Evolutionary conservation across 176 grass and related monocot species (phyloP), one percentile per base, ranked within the genome.

Genomic region (Avena atlantica): DNA sequence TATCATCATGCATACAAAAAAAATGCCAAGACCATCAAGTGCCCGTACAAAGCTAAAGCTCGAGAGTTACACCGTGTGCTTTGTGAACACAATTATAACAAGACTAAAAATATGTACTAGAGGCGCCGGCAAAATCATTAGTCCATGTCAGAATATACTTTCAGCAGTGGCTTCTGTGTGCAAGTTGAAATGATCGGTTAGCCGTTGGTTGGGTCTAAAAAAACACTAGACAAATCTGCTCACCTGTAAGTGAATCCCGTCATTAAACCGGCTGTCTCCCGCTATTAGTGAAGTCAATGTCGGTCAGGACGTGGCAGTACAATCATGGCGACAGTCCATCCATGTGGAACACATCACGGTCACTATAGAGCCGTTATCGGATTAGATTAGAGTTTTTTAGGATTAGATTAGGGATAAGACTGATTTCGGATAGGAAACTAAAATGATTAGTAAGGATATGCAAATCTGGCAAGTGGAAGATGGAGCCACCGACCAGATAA

Each of bases 201-300:
- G 47, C 72, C 72, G 72, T 75, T 75, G 6, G 21, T 75, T 6
- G 40, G 40, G 5, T 42, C 40, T 75, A 6, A 13, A 50, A 23
- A 21, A 75, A 74, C 14, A 27, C 0, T 0, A 76, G 51, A 16
- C 51, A 15, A 53, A 76, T 45, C 12, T 21, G 15, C 2, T 34
- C 64, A 25, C 80, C 17, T 53, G 37, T 62, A 80, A 76, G 48
- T 74, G 27, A n/a, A 81, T 31, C 55, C n/a, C 19, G 20, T 13
- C 13, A 25, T 27, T 50, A 49, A 69, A 37, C 52, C 40, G 50
- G 71, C 47, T 50, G 50, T 69, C 49, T 21, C 37, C 37, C 57
- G 31, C 45, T 51, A 84, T 57, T 16, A 56, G 56, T 66, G 23
- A 85, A 36, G 88, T 76, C 82, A 85, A 73, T 21, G 86, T 34